A percentile compares a stretch with the other conserved stretches of the same genome.
Evolutionary conservation across 495 filamentous ascomycete species (phyloP).

Genomic region (Venustampulla echinocandica): DNA sequence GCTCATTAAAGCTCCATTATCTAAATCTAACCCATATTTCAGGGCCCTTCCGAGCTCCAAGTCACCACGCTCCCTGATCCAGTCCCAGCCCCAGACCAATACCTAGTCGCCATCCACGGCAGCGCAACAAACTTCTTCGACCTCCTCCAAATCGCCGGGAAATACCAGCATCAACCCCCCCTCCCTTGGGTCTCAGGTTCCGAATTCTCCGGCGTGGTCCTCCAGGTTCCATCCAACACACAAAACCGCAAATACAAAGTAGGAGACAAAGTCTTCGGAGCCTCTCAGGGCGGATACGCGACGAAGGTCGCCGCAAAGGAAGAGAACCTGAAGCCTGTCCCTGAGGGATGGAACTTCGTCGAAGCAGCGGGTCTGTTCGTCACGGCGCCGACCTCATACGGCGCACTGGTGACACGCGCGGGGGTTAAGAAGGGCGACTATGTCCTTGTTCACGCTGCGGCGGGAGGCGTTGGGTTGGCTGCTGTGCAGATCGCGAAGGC

Average conservation of each 20-base stretch:
- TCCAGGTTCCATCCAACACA: constrained; percentile 48
- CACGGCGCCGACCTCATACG: constrained; percentile 85
- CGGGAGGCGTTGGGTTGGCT: constrained; percentile 84
- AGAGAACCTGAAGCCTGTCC: constrained; percentile 59
- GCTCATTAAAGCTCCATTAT: background rate
- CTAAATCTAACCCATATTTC: constrained; percentile 3
- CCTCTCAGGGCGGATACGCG: constrained; percentile 78
- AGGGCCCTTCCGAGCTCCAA: constrained; percentile 73
- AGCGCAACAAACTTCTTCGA: constrained; percentile 94
- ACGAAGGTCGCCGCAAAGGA: constrained; percentile 63
- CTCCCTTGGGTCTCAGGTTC: constrained; percentile 81
- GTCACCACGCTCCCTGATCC: constrained; percentile 68
- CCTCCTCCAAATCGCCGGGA: constrained; percentile 25
- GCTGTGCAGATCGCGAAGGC: constrained; percentile 93
- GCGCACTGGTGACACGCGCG: constrained; percentile 69
- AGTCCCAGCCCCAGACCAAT: constrained; percentile 58
- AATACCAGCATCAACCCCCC: constrained; percentile 52
- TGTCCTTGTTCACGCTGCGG: constrained; percentile 87
- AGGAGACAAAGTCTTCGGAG: constrained; percentile 81
- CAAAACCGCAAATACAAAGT: constrained; percentile 50
- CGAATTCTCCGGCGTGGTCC: constrained; percentile 77
- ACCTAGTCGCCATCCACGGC: constrained; percentile 83
- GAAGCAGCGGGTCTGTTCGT: constrained; percentile 87
- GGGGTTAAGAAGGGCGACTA: constrained; percentile 69
- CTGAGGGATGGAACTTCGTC: constrained; percentile 69